These are phyloP conservation scores for Naganishia albida DNA, from an alignment of 1,284 basidiomycete species.

Conservation along the genomic window DNA sequence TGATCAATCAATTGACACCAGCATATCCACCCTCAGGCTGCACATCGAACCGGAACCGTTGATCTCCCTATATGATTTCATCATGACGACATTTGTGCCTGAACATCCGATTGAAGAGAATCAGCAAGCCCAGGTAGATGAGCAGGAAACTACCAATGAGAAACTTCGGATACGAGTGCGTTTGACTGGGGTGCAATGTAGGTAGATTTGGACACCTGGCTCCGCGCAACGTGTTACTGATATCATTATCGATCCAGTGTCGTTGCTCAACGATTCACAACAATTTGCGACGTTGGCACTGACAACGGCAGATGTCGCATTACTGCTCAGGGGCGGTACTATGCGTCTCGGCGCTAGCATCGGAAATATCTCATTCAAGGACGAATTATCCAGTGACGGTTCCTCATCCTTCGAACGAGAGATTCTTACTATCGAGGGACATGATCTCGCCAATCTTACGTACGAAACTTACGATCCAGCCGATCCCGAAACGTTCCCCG, in stretches of 20 bases:
- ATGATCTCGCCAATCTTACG: conserved; percentile 90
- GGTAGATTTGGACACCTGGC: conserved; percentile 38
- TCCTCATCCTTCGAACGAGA: conserved; percentile 72
- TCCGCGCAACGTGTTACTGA: conserved; percentile 12
- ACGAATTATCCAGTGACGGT: conserved; percentile 68
- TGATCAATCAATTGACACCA: conserved; percentile 84
- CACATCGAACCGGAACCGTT: conserved; percentile 89
- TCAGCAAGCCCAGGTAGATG: conserved; percentile 31
- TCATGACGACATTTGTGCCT: conserved; percentile 93
- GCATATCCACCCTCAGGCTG: conserved; percentile 90
- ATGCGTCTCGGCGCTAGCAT: conserved; percentile 81
- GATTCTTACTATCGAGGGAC: conserved; percentile 90
- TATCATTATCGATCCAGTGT: conserved; percentile 58
- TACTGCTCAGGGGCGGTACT: conserved; percentile 73
- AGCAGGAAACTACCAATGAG: conserved; percentile 47
- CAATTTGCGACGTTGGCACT: conserved; percentile 84
- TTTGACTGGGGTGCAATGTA: conserved; percentile 82
- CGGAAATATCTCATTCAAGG: conserved; percentile 80
- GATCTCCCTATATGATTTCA: conserved; percentile 89
- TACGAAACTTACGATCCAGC: conserved; percentile 85
- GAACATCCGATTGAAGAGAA: conserved; percentile 45
- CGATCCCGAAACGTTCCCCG: conserved; percentile 66
- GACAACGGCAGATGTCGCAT: conserved; percentile 84
- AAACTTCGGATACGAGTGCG: conserved; percentile 84
- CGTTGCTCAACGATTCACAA: conserved; percentile 74